Base-by-base conservation (phyloP, 2,329 filamentous ascomycete species). In the Verticillium nubilum region DNA sequence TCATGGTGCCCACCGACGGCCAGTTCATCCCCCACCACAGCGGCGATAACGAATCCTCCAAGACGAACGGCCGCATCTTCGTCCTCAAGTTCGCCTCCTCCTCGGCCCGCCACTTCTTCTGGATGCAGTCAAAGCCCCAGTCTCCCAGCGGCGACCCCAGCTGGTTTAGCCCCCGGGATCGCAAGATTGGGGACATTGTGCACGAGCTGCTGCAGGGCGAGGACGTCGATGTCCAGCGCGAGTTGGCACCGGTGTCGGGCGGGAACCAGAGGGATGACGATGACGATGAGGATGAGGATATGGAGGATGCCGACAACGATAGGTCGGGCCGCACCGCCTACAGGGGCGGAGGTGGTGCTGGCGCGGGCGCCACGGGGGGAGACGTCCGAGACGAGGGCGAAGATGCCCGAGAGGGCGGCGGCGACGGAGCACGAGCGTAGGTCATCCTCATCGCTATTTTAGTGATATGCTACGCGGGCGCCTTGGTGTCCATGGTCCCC, bases 381-480 rank as follows among this genome's bases (percentile, higher is more conserved):
- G 94, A 99, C 72, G 79, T 97, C 67, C 86, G 93, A 75, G 88
- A 96, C 74, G 95, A 98, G 75, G 95, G 95, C 60, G 87, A 92
- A 74, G 87, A 86, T 67, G 86, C 94, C 65, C 85, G 96, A 78
- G 92, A 97, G 76, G 95, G 94, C 62, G 95, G 96, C 72, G 92
- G 92, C 67, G 95, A 98, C 77, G 95, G 96, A 71, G 96, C 91
- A 78, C 87, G 95, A 97, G 95, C 94, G 95, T 99, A 98, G 94
- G 96, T 99, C 37, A 29, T 42, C 7, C 27, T 19, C n/a, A 26
- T n/a, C 25, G 35, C 17, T 17, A 5, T 19, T 13, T 17, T 23
- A 5, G 42, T n/a, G 42, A 27, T 19, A 37, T 42, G 15, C 23
- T 23, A 17, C 7, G 42, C 19, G 27, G 26, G 56, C 23, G 27